Evolutionary conservation across 2,329 filamentous ascomycete genomes (phyloP), one percentile per base, ranked within the genome.

Genomic region (Malbranchea cinnamomea): DNA sequence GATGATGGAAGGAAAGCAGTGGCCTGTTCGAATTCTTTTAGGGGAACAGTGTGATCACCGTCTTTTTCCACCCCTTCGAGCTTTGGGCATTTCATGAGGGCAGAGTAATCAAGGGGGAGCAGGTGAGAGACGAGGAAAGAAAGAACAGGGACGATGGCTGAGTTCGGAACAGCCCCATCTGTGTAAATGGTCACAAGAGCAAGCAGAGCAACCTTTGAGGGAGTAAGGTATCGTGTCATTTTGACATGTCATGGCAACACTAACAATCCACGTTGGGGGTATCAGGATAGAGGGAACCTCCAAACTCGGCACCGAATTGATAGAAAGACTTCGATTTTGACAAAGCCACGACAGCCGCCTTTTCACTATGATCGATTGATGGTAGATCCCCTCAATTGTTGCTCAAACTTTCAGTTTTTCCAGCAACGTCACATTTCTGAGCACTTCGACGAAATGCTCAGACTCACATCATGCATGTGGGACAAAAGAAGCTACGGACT

Each of bases 151-250:
- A 87, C 68, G 14, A 76, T 74, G n/a, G 78, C 74, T 28, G 69
- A 64, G 36, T 68, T 73, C 2, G 78, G 76, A 10, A 85, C 67
- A 2, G 66, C 61, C 13, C 73, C 74, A 40, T 79, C 74, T 21
- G 72, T 71, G 54, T 98, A 95, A 31, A 94, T 65, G 44, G 83
- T 72, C 30, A 89, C 68, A 31, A 98, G 68, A 32, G 74, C 71
- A 32, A 95, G 67, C 14, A 94, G 66, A 46, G 78, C 77, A 41
- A 95, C 70, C 50, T 89, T 92, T 42, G 82, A 76, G 8, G 87
- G 81, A n/a, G 81, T 92, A 26, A 95, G 67, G 53, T 78, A 92
- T 34, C 79, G 78, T 44, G 77, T 69, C 77, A 87, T 91, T 30
- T 36, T 48, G 35, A 30, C 41, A 37, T 46, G n/a, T 26, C 18